These are phyloP conservation scores for Crithidia bombi DNA, from an alignment of 208 protist species.

Conservation along the genomic window DNA sequence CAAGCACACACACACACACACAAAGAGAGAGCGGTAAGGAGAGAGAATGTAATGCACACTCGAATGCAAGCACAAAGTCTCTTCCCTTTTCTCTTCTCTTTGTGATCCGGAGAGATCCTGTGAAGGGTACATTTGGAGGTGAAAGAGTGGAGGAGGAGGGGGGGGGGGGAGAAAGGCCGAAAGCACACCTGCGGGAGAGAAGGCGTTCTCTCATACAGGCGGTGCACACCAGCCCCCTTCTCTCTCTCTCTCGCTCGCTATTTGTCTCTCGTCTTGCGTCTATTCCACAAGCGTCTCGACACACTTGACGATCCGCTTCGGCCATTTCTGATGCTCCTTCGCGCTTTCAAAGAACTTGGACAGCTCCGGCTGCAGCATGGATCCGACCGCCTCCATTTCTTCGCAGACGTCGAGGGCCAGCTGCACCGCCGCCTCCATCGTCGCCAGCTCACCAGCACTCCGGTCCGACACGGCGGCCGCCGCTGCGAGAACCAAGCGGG, in stretches of 20 bases:
- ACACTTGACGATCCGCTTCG: conserved; percentile 58
- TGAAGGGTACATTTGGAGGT: no score
- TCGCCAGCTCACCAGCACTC: neutral
- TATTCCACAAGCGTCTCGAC: conserved; percentile 39
- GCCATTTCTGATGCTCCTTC: conserved; percentile 26
- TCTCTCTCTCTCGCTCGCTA: neutral
- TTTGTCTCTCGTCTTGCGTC: conserved; percentile 11
- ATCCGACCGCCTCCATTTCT: conserved; percentile 46
- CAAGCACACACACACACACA: neutral
- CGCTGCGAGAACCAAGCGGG: conserved; percentile 38
- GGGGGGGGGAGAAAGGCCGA: no score
- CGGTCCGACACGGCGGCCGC: conserved; percentile 6
- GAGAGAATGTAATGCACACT: no score
- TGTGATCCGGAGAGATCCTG: no score
- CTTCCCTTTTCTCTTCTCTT: no score
- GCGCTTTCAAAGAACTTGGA: conserved; percentile 19
- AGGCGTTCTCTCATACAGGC: no score
- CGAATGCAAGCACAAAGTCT: no score
- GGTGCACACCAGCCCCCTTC: no score
- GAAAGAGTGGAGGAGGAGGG: no score
- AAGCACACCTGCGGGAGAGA: no score
- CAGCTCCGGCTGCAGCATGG: conserved; percentile 47
- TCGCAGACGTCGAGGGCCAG: conserved; percentile 65
- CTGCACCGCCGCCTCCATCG: conserved; percentile 22
- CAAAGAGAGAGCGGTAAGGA: neutral